phyloP scores from a whole-genome alignment of 2,329 filamentous ascomycete species.

The Rutstroemia sp. region DNA sequence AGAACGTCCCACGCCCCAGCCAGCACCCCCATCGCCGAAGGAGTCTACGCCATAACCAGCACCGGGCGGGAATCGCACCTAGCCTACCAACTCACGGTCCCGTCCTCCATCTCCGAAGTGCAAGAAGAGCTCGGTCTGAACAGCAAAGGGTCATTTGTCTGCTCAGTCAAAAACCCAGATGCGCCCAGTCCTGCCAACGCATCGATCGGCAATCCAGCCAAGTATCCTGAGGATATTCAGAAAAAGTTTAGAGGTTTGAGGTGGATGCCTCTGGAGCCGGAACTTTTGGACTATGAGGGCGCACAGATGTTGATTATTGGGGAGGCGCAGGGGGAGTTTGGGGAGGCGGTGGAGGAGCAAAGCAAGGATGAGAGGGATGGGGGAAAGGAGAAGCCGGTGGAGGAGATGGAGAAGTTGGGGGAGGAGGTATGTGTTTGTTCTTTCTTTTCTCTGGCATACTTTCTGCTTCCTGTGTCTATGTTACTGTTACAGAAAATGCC shows the following conservation, averaged over 20 bases:
- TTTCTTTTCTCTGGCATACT: too few species aligned
- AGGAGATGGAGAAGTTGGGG: conserved; percentile 68
- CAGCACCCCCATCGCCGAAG: conserved; percentile 72
- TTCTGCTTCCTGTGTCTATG: too few species aligned
- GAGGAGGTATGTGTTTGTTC: conserved; percentile 56
- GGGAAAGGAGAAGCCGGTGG: conserved; percentile 55
- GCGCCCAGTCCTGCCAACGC: conserved; percentile 57
- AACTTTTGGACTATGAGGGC: conserved; percentile 67
- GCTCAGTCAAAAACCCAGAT: conserved; percentile 75
- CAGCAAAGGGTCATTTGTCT: conserved; percentile 66
- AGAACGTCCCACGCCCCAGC: conserved; percentile 56
- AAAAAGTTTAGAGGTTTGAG: conserved; percentile 65
- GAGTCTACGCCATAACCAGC: conserved; percentile 73
- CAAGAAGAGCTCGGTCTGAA: conserved; percentile 69
- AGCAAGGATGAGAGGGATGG: conserved; percentile 48
- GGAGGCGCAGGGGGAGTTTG: conserved; percentile 48
- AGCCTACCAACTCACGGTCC: conserved; percentile 72
- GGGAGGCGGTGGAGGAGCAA: conserved; percentile 48
- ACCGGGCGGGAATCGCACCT: conserved; percentile 68
- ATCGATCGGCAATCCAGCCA: conserved; percentile 54
- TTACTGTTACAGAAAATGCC: too few species aligned
- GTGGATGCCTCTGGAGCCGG: conserved; percentile 68
- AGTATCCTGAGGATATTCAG: conserved; percentile 64
- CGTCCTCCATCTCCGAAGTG: conserved; percentile 59
- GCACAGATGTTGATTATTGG: conserved; percentile 76